These are phyloP conservation scores for Aquilaria sinensis DNA, from an alignment of 345 rosid species.

Conservation along the genomic window DNA sequence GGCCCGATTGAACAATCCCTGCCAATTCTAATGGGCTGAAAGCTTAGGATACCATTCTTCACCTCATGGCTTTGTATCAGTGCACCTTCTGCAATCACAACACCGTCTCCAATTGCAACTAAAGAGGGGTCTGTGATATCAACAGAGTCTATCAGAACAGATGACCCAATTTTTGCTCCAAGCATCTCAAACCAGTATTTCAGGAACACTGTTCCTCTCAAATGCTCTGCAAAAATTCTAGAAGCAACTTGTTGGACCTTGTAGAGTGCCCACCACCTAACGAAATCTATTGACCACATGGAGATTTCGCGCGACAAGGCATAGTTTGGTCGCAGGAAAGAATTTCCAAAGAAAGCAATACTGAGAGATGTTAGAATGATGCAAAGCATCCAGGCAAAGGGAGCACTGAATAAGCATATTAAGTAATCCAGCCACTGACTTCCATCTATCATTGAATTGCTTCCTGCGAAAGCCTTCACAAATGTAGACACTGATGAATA, in stretches of 20 bases:
- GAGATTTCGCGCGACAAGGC: constrained; percentile 37
- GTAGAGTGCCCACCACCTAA: constrained; percentile 76
- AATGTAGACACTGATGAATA: constrained; percentile 45
- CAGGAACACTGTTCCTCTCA: constrained; percentile 57
- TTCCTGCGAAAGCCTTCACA: constrained; percentile 20
- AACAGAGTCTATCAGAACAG: constrained; percentile 49
- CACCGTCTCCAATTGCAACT: constrained; percentile 56
- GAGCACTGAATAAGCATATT: constrained; percentile 35
- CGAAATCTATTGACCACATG: constrained; percentile 51
- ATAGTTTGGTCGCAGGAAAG: constrained; percentile 53
- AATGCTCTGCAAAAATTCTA: constrained; percentile 49
- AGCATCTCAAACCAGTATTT: constrained; percentile 63
- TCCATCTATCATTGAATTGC: constrained; percentile 7
- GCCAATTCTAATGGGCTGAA: constrained; percentile 43
- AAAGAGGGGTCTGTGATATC: constrained; percentile 63
- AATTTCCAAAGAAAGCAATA: constrained; percentile 44
- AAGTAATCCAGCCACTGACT: constrained; percentile 24
- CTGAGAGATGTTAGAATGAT: constrained; percentile 30
- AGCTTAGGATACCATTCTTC: constrained; percentile 41
- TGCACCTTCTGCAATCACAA: constrained; percentile 57
- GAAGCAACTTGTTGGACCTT: constrained; percentile 54
- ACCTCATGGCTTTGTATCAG: constrained; percentile 62
- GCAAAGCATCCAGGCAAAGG: constrained; percentile 68
- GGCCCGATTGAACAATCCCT: constrained; percentile 48
- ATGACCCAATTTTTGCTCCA: constrained; percentile 58